Conservation (phyloP, 345 rosid species). For the Pugionium dolabratum region DNA sequence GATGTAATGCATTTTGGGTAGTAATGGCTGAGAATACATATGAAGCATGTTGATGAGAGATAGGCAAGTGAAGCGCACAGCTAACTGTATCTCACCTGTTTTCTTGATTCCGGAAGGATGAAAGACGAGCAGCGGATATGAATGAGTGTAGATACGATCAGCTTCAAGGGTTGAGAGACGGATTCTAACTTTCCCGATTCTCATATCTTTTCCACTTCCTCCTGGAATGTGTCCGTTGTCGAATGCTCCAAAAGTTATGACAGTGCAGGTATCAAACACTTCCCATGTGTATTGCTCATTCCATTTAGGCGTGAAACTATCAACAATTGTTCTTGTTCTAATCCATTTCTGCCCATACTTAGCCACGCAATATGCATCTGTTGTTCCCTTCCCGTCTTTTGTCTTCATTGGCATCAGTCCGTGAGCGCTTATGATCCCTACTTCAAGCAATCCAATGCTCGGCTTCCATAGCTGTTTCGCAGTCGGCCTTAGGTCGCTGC, state of each 20-base stretch:
- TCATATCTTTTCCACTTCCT: slow-evolving; percentile 59
- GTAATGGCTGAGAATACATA: slow-evolving; percentile 79
- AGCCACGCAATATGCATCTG: slow-evolving; percentile 98
- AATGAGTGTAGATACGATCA: slow-evolving; percentile 89
- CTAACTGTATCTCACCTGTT: slow-evolving; percentile 91
- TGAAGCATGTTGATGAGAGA: slow-evolving; percentile 83
- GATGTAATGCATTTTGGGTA: slow-evolving; percentile 93
- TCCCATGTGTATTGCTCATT: slow-evolving; percentile 99
- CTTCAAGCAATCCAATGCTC: slow-evolving; percentile 59
- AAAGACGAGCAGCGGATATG: slow-evolving; percentile 83
- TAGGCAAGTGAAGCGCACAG: slow-evolving; percentile 78
- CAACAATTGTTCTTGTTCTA: slow-evolving; percentile 87
- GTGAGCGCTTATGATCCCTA: slow-evolving; percentile 69
- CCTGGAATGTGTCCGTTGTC: slow-evolving; percentile 80
- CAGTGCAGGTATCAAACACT: slow-evolving; percentile 93
- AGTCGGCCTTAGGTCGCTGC: slow-evolving; percentile 91
- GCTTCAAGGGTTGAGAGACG: slow-evolving; percentile 94
- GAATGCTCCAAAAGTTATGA: slow-evolving; percentile 87
- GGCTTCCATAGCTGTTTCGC: slow-evolving; percentile 91
- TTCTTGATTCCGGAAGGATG: slow-evolving; percentile 86
- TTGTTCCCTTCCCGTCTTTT: slow-evolving; percentile 80
- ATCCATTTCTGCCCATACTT: slow-evolving; percentile 99
- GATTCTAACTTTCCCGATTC: slow-evolving; percentile 90
- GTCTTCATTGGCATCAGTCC: slow-evolving; percentile 85
- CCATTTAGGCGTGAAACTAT: slow-evolving; percentile 85